Evolutionary conservation across 306 rosid genomes (phyloP).

Genomic region (Quercus rubra): DNA sequence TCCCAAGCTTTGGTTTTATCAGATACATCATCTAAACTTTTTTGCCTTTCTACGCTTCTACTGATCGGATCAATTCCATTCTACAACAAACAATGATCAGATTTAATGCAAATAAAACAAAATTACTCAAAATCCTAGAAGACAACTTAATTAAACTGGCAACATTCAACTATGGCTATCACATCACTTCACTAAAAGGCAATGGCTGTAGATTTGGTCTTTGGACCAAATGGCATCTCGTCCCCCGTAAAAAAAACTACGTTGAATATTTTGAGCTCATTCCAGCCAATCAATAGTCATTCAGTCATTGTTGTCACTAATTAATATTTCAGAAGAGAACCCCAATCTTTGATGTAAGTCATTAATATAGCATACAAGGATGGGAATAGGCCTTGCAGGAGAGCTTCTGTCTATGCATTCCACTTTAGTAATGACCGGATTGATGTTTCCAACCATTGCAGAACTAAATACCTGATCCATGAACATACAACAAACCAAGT

Average conservation of each 20-base stretch:
- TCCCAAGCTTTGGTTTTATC: slow-evolving; percentile 75
- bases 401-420: slow-evolving; percentile 52
- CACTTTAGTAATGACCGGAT: slow-evolving; percentile 65
- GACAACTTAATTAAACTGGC: not conserved
- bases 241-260: not conserved
- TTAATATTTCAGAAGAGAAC: slow-evolving; percentile 7
- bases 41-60: slow-evolving; percentile 59
- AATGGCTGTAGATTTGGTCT: not conserved
- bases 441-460: slow-evolving; percentile 42
- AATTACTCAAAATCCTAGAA: not conserved
- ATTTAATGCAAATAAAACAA: not conserved
- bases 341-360: not conserved
- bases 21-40: slow-evolving; percentile 49
- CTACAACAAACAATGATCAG: slow-evolving; percentile 26
- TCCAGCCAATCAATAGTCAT: not conserved
- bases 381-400: slow-evolving; percentile 64
- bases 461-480: slow-evolving; percentile 55
- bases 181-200: not conserved
- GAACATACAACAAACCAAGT: not conserved
- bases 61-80: slow-evolving; percentile 57
- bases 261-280: not conserved
- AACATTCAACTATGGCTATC: not conserved
- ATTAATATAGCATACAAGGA: slow-evolving; percentile 43
- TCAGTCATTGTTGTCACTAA: not conserved
- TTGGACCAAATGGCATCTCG: not conserved